Evolutionary conservation across 768 basidiomycete genomes (phyloP).

Genomic region (Cubamyces sp.): DNA sequence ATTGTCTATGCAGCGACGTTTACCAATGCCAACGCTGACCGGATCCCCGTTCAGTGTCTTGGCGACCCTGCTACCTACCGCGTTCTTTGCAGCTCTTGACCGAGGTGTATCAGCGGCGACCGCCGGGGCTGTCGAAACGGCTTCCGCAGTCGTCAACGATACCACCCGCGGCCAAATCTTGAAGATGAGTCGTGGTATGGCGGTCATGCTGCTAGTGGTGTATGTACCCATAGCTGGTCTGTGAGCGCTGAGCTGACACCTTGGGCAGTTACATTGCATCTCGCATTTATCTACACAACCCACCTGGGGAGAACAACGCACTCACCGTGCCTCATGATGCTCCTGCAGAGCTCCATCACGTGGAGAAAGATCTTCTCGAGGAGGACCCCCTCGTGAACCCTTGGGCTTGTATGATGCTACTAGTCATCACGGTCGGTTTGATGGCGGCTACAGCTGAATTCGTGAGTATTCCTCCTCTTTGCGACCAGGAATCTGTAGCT

Average conservation of each 20-base stretch:
- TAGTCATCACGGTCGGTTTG: constrained; percentile 55
- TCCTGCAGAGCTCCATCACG: constrained; percentile 30
- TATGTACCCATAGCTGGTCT: constrained; percentile 35
- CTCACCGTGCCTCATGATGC: constrained; percentile 47
- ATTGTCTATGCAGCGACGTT: neutral
- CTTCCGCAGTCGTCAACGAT: constrained; percentile 44
- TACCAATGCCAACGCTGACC: neutral
- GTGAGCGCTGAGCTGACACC: neutral
- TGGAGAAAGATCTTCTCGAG: constrained; percentile 46
- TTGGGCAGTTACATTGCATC: constrained; percentile 61
- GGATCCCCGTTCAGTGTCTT: constrained; percentile 50
- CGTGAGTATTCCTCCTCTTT: constrained; percentile 42
- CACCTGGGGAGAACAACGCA: constrained; percentile 61
- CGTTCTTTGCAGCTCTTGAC: constrained; percentile 66
- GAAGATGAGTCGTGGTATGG: constrained; percentile 65
- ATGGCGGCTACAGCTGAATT: constrained; percentile 76
- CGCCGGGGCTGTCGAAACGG: constrained; percentile 27
- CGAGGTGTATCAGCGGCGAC: constrained; percentile 33
- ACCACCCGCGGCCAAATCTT: constrained; percentile 51
- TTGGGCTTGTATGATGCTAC: constrained; percentile 59
- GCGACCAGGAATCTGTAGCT: neutral
- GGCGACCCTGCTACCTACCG: constrained; percentile 64
- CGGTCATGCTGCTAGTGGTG: constrained; percentile 64
- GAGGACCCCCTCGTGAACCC: constrained; percentile 64
- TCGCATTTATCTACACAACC: constrained; percentile 70